Percentiles rank a stretch among this genome's conserved stretches.
Evolutionary conservation across 2,329 filamentous ascomycete genomes (phyloP).

Genomic region (Furcasterigmium sp.): DNA sequence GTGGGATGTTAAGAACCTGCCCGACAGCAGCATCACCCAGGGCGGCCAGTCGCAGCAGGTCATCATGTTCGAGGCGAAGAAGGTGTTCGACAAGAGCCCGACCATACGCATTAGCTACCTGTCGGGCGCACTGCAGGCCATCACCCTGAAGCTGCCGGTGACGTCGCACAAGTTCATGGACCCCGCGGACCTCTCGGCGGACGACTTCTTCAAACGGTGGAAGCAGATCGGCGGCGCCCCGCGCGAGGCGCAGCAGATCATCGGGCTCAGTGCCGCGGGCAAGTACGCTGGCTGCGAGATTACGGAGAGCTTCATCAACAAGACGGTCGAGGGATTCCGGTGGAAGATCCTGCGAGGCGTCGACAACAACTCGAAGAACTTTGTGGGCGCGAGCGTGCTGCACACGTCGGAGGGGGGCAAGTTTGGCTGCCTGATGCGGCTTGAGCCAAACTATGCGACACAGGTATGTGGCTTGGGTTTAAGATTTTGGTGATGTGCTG

Average conservation of each 20-base stretch:
- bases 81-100: slow-evolving; percentile 75
- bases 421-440: slow-evolving; percentile 84
- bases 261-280: slow-evolving; percentile 53
- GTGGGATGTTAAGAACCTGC: slow-evolving; percentile 82
- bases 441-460: slow-evolving; percentile 91
- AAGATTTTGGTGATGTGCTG: neutral
- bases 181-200: slow-evolving; percentile 73
- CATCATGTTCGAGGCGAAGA: slow-evolving; percentile 86
- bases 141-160: slow-evolving; percentile 87
- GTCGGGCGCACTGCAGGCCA: slow-evolving; percentile 84
- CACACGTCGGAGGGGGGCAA: slow-evolving; percentile 82
- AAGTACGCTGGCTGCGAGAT: slow-evolving; percentile 57
- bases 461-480: slow-evolving; percentile 54
- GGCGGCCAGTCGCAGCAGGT: slow-evolving; percentile 85
- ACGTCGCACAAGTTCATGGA: slow-evolving; percentile 97
- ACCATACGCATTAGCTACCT: slow-evolving; percentile 94
- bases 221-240: slow-evolving; percentile 91
- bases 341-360: slow-evolving; percentile 84
- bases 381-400: slow-evolving; percentile 84
- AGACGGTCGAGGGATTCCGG: slow-evolving; percentile 75
- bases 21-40: slow-evolving; percentile 72
- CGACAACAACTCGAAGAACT: slow-evolving; percentile 88
- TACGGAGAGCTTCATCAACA: slow-evolving; percentile 64
- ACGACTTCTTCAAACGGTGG: slow-evolving; percentile 99
- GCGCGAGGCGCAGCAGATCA: slow-evolving; percentile 83